phyloP scores from a whole-genome alignment of 2,329 filamentous ascomycete genomes.

The Pseudogymnoascus destructans region DNA sequence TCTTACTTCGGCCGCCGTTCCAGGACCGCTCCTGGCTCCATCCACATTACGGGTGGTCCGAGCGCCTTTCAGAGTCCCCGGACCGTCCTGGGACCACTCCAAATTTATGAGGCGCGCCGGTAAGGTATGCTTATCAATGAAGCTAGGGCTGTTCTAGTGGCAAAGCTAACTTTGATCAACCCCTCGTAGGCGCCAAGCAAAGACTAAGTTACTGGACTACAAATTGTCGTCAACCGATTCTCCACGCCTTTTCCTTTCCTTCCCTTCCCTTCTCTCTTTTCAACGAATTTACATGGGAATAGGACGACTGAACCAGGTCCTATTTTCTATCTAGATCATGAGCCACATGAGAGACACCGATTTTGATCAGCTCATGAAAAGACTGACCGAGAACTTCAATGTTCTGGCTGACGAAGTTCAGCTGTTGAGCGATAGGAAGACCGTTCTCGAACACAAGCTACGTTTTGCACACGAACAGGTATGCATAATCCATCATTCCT shows the following conservation, averaged over 20 bases:
- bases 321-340: constrained; percentile 7
- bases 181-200: constrained; percentile 5
- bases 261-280: constrained; percentile 20
- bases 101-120: too few species aligned
- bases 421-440: constrained; percentile 48
- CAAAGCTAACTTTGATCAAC: constrained; percentile 1
- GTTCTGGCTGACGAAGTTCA: constrained; percentile 53
- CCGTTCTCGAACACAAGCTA: constrained; percentile 52
- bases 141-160: constrained; percentile 1
- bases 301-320: constrained; percentile 5
- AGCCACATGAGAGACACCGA: constrained; percentile 18
- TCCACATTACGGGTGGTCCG: too few species aligned
- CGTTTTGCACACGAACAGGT: constrained; percentile 55
- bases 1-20: too few species aligned
- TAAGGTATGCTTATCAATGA: constrained; percentile 1
- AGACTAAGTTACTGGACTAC: constrained; percentile 8
- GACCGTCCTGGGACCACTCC: too few species aligned
- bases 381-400: constrained; percentile 50
- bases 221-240: constrained; percentile 10
- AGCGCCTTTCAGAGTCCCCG: too few species aligned
- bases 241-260: constrained; percentile 7
- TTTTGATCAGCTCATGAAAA: constrained; percentile 35
- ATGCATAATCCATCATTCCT: constrained; percentile 25
- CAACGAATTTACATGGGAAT: constrained; percentile 11
- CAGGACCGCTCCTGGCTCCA: too few species aligned